These are phyloP conservation scores for Saccharomyces hybrid DNA, from an alignment of 1,139 yeast genomes.

Conservation along the genomic window DNA sequence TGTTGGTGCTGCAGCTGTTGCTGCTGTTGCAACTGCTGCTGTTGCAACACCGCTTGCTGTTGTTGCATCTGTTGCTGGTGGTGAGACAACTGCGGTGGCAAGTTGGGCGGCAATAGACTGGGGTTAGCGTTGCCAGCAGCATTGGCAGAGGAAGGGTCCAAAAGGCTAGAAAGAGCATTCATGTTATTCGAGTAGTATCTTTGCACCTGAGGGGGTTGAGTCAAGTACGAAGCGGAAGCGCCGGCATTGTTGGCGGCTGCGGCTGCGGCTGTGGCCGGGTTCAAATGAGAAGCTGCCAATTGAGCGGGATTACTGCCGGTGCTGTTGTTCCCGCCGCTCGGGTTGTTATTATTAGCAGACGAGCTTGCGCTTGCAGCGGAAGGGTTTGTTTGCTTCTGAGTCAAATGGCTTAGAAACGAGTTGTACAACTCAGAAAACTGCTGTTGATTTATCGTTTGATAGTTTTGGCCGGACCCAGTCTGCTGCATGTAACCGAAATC, in stretches of 20 bases:
- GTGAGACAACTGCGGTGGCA: constrained; percentile 11
- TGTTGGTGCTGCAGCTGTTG: constrained; percentile 11
- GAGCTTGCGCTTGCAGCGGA: constrained; percentile 7
- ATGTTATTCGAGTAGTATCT: constrained; percentile 4
- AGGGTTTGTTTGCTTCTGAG: constrained; percentile 21
- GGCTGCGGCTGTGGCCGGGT: constrained; percentile 17
- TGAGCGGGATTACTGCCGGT: constrained; percentile 4
- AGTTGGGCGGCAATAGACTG: neutral
- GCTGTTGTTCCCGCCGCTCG: neutral
- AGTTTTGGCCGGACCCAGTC: constrained; percentile 6
- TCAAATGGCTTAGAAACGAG: constrained; percentile 23
- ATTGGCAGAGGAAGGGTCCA: constrained; percentile 4
- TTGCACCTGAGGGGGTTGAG: constrained; percentile 2
- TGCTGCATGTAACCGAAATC: constrained; percentile 16
- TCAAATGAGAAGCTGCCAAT: constrained; percentile 13
- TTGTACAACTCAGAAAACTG: constrained; percentile 28
- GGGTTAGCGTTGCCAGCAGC: constrained; percentile 10
- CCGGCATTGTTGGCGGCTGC: constrained; percentile 10
- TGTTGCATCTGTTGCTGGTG: constrained; percentile 10
- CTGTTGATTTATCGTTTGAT: constrained; percentile 19
- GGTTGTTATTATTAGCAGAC: constrained; percentile 3
- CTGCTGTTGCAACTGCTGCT: constrained; percentile 10
- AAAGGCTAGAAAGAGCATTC: constrained; percentile 2
- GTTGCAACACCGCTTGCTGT: constrained; percentile 2
- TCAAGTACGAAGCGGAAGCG: constrained; percentile 1